Base-by-base conservation (phyloP, 352 stramenopile genomes). In the Pythium dissotocum region DNA sequence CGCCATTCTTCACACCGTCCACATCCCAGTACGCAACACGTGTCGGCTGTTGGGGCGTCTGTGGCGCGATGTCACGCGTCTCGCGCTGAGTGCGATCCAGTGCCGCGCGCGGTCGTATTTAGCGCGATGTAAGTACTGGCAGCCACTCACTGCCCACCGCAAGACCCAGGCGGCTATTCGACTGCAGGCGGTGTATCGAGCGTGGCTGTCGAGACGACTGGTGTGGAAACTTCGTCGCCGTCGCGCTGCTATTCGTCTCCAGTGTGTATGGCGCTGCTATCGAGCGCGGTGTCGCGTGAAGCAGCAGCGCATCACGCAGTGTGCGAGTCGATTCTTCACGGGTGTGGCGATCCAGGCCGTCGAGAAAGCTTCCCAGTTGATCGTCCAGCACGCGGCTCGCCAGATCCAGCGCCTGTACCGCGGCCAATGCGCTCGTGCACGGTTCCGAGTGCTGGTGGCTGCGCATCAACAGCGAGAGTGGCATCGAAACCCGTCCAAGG, bases 401-500 rank as follows among this genome's bases (percentile, higher is more conserved):
- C 64, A 32, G 9, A 78, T 91, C 28, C 81, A 91, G 42, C 79
- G 74, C 18, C 32, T 76, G 33, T 87, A 80, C 58, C 79, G 77
- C n/a, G 80, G 76, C 0, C 76, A 74, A 62, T 58, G 66, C 2
- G 76, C 73, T 26, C 77, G 78, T 7, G 67, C 66, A 0, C 58
- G 70, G 6, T 80, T 86, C 21, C 71, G 81, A 16, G 69, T 69
- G 36, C 55, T 89, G 3, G 24, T 72, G 2, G 70, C 63, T 24
- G 51, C 65, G 3, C 60, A 75, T 6, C 63, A 88, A 21, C 73
- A 89, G 58, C 55, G 35, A 1, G 76, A 77, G 30, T 91, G 80
- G 83, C 69, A 71, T 26, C 70, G 69, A 30, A 88, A 91, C 35
- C 80, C 80, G 2, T 83, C 77, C 48, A 87, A 81, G 58, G 80